phyloP scores from a whole-genome alignment of 2,329 filamentous ascomycete species.

The Colletotrichum tabaci region DNA sequence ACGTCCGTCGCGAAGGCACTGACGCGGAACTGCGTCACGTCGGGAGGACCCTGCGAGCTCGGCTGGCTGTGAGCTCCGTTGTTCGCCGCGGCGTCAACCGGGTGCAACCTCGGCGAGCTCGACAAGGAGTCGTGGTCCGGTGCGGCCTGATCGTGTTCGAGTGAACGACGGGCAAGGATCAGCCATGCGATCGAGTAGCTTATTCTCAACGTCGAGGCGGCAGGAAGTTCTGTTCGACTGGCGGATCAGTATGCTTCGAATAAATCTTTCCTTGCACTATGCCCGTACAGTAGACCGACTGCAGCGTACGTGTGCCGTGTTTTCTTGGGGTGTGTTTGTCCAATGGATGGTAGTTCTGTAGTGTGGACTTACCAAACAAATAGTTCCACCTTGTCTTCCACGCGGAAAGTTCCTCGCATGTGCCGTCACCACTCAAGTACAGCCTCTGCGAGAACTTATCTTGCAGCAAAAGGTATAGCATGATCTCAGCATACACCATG shows the following conservation, averaged over 20 bases:
- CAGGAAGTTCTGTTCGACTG: conserved; percentile 48
- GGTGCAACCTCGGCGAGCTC: conserved; percentile 29
- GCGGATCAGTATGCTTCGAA: background rate
- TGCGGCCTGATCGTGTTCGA: conserved; percentile 34
- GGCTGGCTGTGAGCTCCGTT: background rate
- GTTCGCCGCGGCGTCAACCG: conserved; percentile 16
- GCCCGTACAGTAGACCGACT: too few species aligned
- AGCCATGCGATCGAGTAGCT: conserved; percentile 53
- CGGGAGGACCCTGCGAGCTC: conserved; percentile 3
- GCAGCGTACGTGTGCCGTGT: background rate
- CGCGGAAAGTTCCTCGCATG: conserved; percentile 51
- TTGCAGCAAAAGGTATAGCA: conserved; percentile 55
- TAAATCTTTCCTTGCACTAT: background rate
- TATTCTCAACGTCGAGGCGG: conserved; percentile 52
- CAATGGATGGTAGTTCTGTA: background rate
- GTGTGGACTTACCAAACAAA: conserved; percentile 48
- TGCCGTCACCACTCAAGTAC: conserved; percentile 49
- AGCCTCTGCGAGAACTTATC: conserved; percentile 52
- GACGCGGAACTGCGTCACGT: conserved; percentile 33
- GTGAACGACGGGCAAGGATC: conserved; percentile 47
- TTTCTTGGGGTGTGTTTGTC: background rate
- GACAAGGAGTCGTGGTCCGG: conserved; percentile 38
- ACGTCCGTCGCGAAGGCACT: conserved; percentile 35
- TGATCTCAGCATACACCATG: conserved; percentile 58
- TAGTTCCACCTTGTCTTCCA: conserved; percentile 56